phyloP scores from a whole-genome alignment of 2,329 filamentous ascomycete species.

The Penicillium polonicum region DNA sequence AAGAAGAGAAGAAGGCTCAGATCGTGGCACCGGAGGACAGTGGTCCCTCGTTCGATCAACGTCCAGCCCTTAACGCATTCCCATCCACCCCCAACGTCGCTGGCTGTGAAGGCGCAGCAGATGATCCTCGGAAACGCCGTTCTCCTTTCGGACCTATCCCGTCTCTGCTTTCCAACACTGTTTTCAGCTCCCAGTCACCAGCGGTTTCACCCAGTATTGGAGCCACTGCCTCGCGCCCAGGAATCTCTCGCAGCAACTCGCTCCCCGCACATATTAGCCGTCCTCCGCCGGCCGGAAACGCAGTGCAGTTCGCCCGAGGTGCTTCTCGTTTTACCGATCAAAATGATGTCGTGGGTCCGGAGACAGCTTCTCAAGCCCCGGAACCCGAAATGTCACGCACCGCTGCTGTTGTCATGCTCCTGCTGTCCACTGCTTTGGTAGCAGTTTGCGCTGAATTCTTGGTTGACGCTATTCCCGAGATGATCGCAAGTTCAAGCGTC shows the following conservation, averaged over 20 bases:
- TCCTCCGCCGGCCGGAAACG: slow-evolving; percentile 31
- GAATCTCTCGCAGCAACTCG: slow-evolving; percentile 34
- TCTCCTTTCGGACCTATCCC: slow-evolving; percentile 35
- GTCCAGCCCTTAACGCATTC: slow-evolving; percentile 19
- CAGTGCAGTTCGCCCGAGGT: slow-evolving; percentile 36
- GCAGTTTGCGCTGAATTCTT: slow-evolving; percentile 70
- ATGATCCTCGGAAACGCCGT: slow-evolving; percentile 23
- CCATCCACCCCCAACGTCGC: slow-evolving; percentile 16
- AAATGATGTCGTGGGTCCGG: slow-evolving; percentile 11
- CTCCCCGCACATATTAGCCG: slow-evolving; percentile 30
- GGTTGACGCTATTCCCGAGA: slow-evolving; percentile 68
- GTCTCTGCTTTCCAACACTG: slow-evolving; percentile 36
- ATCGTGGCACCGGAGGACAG: not conserved
- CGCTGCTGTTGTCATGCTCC: slow-evolving; percentile 55
- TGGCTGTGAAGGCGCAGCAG: slow-evolving; percentile 9
- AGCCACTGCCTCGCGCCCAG: slow-evolving; percentile 14
- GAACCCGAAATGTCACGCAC: slow-evolving; percentile 54
- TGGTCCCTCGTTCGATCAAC: not conserved
- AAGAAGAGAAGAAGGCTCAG: slow-evolving; percentile 16
- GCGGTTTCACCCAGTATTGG: slow-evolving; percentile 12
- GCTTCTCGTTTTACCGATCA: slow-evolving; percentile 30
- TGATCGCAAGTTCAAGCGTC: slow-evolving; percentile 60
- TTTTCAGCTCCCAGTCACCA: slow-evolving; percentile 29
- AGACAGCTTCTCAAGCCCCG: slow-evolving; percentile 14
- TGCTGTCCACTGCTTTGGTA: slow-evolving; percentile 56